Percentiles rank a stretch among this genome's conserved stretches.
Conservation (phyloP, 306 rosid species). For the Fragaria ananassa region DNA sequence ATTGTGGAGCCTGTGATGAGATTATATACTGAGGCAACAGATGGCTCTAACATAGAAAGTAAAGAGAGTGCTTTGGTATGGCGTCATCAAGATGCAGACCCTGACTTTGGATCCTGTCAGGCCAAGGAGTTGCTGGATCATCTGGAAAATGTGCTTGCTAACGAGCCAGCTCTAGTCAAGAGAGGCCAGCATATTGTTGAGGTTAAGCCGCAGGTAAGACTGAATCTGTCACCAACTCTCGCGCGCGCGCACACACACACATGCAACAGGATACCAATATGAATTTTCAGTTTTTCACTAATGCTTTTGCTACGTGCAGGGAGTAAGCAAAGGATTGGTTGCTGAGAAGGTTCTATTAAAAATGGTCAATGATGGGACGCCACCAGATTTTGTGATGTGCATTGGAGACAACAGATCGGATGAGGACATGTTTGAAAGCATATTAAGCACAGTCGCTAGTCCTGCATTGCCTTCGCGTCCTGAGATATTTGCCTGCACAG, state of each 20-base stretch:
- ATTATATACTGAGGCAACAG: constrained; percentile 69
- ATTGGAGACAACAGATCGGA: constrained; percentile 84
- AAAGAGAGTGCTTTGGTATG: constrained; percentile 87
- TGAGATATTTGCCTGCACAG: constrained; percentile 77
- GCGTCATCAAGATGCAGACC: constrained; percentile 92
- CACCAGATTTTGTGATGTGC: constrained; percentile 80
- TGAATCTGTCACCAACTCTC: neutral
- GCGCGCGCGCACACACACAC: neutral
- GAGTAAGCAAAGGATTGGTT: constrained; percentile 76
- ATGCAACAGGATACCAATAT: neutral
- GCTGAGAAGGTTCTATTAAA: constrained; percentile 57
- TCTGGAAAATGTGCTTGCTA: constrained; percentile 70
- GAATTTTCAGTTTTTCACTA: neutral
- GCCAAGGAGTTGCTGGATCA: constrained; percentile 76
- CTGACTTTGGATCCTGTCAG: constrained; percentile 83
- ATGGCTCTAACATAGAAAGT: constrained; percentile 71
- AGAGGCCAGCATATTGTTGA: constrained; percentile 83
- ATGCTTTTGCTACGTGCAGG: constrained; percentile 41
- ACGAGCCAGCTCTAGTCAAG: constrained; percentile 67
- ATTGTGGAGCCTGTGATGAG: constrained; percentile 75
- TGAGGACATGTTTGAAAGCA: constrained; percentile 87
- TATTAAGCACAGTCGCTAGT: constrained; percentile 48
- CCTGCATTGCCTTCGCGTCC: constrained; percentile 53
- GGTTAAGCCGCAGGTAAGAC: constrained; percentile 80
- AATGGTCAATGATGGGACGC: constrained; percentile 48